Conservation (phyloP, 768 basidiomycete species). For the Trametes sanguinea region DNA sequence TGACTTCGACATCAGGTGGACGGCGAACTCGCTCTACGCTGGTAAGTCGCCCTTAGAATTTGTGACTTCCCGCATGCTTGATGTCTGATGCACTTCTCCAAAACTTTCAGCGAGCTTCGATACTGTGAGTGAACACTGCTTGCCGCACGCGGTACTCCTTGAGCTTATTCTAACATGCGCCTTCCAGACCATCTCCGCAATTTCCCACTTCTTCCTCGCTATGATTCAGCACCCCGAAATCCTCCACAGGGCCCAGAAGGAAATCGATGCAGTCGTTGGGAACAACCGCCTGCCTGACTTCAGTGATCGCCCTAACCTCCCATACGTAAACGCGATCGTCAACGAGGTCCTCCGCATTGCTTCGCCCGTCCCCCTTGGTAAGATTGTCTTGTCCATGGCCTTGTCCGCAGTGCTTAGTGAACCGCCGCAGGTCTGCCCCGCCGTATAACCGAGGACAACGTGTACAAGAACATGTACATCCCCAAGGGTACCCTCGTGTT, state of each 20-base stretch:
- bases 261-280: conserved; percentile 63
- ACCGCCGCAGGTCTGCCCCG: conserved; percentile 57
- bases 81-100: background rate
- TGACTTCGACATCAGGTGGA: conserved; percentile 76
- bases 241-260: conserved; percentile 59
- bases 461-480: conserved; percentile 59
- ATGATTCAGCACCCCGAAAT: conserved; percentile 64
- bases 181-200: conserved; percentile 52
- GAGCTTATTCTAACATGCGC: background rate
- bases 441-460: conserved; percentile 63
- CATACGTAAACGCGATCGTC: conserved; percentile 59
- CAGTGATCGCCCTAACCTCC: conserved; percentile 53
- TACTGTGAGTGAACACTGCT: conserved; percentile 44
- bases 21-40: conserved; percentile 81
- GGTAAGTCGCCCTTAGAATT: conserved; percentile 29
- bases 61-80: background rate
- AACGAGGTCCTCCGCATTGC: conserved; percentile 59
- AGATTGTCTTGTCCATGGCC: conserved; percentile 23
- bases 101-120: conserved; percentile 52
- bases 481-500: conserved; percentile 67
- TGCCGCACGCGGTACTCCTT: background rate
- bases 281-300: conserved; percentile 58
- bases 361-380: conserved; percentile 58
- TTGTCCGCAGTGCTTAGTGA: background rate
- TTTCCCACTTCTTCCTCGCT: conserved; percentile 65